Conservation (phyloP, 202 grass and related monocot species). For the Panicum hallii region DNA sequence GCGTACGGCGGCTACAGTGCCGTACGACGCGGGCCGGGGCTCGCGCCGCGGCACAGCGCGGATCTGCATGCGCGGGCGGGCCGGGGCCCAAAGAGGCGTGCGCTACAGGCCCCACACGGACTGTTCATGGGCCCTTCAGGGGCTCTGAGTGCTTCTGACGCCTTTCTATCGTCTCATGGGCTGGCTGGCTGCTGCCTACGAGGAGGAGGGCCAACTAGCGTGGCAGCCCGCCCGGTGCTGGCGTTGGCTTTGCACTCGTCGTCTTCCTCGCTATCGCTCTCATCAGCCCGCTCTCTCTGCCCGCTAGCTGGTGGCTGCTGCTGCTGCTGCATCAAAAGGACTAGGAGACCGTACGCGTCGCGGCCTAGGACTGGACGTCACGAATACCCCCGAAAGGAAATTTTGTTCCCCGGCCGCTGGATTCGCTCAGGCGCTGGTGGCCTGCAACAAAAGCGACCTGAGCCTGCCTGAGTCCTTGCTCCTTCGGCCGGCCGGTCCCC, state of each 20-base stretch:
- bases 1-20: neutral
- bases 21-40: neutral
- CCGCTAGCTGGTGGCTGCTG: neutral
- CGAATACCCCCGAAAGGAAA: neutral
- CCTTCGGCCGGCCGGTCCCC: too few relatives aligned
- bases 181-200: neutral
- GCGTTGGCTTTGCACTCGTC: too few relatives aligned
- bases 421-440: neutral
- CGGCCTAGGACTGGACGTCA: too few relatives aligned
- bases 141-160: too few relatives aligned
- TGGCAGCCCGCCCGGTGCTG: too few relatives aligned
- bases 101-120: neutral
- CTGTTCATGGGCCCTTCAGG: conserved; percentile 5
- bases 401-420: conserved; percentile 10
- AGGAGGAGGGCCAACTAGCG: too few relatives aligned
- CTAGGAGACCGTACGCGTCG: neutral
- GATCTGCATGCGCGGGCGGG: neutral
- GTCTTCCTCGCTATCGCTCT: neutral
- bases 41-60: too few relatives aligned
- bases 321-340: neutral
- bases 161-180: neutral
- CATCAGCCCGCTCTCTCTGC: neutral
- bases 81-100: neutral
- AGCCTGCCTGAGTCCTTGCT: neutral
- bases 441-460: neutral